Evolutionary conservation across 495 filamentous ascomycete genomes (phyloP).

Genomic region (Hypoxylon fragiforme): DNA sequence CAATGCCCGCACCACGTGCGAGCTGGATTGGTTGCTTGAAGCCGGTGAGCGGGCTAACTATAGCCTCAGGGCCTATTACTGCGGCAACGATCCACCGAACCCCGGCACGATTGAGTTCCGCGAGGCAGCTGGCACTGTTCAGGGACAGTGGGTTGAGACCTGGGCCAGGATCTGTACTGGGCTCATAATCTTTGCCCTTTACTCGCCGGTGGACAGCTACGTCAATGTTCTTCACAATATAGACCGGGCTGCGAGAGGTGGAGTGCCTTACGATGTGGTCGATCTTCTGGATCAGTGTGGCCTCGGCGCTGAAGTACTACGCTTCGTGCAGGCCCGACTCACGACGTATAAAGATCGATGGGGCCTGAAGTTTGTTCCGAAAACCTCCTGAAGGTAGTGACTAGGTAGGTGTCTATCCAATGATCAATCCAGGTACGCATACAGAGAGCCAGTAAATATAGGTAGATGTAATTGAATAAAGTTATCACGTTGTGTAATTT

Average conservation of each 20-base stretch:
- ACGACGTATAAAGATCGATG: background rate
- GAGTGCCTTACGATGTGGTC: conserved; percentile 16
- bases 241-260: background rate
- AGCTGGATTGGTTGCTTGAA: background rate
- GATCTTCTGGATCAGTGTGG: conserved; percentile 19
- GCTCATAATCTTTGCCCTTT: conserved; percentile 30
- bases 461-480: too few relatives aligned
- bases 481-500: too few relatives aligned
- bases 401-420: too few relatives aligned
- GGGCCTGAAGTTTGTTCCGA: background rate
- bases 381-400: too few relatives aligned
- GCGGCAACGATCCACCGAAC: background rate
- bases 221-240: conserved; percentile 3
- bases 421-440: too few relatives aligned
- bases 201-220: conserved; percentile 9
- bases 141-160: conserved; percentile 18
- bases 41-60: conserved; percentile 12
- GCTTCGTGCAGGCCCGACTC: conserved; percentile 1
- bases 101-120: conserved; percentile 46
- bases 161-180: conserved; percentile 41
- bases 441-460: too few relatives aligned
- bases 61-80: conserved; percentile 1
- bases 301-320: conserved; percentile 10
- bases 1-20: background rate
- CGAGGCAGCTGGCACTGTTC: conserved; percentile 40